Conservation (phyloP, 2,329 filamentous ascomycete genomes). For the Aspergillus novofumigatus region DNA sequence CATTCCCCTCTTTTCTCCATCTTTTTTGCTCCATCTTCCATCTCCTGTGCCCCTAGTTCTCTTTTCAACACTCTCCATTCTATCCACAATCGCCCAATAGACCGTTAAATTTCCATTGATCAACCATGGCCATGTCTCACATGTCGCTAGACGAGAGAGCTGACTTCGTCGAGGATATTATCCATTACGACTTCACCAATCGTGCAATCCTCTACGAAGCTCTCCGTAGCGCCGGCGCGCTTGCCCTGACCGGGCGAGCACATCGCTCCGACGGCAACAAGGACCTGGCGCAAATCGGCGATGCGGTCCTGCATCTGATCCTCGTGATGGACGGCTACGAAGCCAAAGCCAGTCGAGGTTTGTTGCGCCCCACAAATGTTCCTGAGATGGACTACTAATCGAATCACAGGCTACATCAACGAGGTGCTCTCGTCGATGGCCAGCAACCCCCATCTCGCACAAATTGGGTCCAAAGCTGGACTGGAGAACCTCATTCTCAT, state of each 20-base stretch:
- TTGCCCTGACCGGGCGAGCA: neutral
- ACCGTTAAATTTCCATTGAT: no score
- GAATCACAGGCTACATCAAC: conserved; percentile 1
- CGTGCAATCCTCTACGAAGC: neutral
- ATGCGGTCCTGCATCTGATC: neutral
- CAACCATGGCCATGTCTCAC: no score
- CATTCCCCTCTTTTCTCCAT: no score
- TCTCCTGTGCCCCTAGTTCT: no score
- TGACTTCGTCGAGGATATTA: neutral
- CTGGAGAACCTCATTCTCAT: conserved; percentile 8
- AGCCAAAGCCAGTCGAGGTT: neutral
- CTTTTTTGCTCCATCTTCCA: no score
- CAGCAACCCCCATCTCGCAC: conserved; percentile 11
- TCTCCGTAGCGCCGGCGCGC: neutral
- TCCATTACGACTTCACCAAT: neutral
- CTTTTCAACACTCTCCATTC: no score
- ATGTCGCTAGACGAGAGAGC: no score
- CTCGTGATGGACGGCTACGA: conserved; percentile 1
- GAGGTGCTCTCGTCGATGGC: neutral
- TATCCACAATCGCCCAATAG: no score
- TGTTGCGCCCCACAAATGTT: neutral
- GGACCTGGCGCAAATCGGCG: conserved; percentile 5
- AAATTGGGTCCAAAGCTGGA: conserved; percentile 3
- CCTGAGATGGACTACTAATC: neutral
- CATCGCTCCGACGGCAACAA: conserved; percentile 2